These are phyloP conservation scores for Fusarium drepaniforme DNA, from an alignment of 2,329 filamentous ascomycete species.

Conservation along the genomic window DNA sequence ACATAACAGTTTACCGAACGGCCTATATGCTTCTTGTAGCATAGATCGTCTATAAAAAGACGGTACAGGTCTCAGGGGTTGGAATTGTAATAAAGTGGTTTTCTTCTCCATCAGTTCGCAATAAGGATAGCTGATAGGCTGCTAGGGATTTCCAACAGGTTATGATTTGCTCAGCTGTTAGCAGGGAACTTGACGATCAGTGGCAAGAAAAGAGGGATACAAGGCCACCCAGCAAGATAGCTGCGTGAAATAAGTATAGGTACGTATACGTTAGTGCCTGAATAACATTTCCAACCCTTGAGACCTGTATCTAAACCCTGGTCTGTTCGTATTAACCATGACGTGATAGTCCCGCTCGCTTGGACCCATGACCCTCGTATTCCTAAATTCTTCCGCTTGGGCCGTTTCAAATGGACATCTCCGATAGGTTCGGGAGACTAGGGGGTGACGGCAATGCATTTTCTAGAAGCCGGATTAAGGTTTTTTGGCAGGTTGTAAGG, in stretches of 20 bases:
- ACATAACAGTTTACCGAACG: neutral
- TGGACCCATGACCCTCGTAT: neutral
- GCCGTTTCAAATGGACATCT: neutral
- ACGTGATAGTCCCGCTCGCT: neutral
- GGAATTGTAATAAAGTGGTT: too few species aligned
- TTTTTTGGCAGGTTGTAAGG: neutral
- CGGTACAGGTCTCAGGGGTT: too few species aligned
- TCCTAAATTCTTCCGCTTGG: neutral
- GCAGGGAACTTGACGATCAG: too few species aligned
- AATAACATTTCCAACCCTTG: too few species aligned
- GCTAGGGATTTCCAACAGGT: too few species aligned
- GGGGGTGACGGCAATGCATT: neutral
- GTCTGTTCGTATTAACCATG: neutral
- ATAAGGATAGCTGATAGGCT: too few species aligned
- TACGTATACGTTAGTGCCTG: too few species aligned
- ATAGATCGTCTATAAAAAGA: constrained; percentile 1
- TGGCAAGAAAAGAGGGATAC: too few species aligned
- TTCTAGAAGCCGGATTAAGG: neutral
- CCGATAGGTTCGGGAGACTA: neutral
- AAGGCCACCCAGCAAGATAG: too few species aligned
- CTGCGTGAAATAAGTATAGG: too few species aligned
- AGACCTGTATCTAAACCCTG: neutral
- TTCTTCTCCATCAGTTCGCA: too few species aligned
- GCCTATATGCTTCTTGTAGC: neutral
- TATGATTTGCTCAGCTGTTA: too few species aligned